Conservation (phyloP, 345 rosid genomes). For the rapeseed (Brassica napus) region DNA sequence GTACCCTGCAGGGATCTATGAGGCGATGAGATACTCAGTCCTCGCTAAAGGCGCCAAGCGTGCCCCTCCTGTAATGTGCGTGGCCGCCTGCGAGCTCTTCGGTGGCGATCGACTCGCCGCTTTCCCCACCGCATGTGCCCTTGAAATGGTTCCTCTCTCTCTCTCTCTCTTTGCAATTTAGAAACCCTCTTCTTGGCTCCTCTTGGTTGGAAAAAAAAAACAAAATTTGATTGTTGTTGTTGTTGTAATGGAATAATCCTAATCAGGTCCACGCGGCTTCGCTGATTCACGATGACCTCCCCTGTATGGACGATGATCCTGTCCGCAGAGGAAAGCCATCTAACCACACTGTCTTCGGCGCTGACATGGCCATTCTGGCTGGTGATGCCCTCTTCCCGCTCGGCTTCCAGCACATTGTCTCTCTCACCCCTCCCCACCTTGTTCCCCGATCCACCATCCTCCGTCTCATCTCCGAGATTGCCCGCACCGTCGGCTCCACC, state of each 20-base stretch:
- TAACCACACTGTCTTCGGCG: constrained; percentile 72
- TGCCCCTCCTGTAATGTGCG: constrained; percentile 95
- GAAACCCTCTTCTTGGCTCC: not conserved
- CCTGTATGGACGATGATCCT: constrained; percentile 91
- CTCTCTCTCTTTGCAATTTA: not conserved
- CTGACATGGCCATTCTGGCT: constrained; percentile 88
- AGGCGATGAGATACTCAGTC: constrained; percentile 94
- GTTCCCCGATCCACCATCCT: constrained; percentile 68
- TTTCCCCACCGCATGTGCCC: constrained; percentile 97
- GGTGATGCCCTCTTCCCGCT: constrained; percentile 98
- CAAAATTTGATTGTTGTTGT: not conserved
- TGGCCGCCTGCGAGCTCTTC: constrained; percentile 85
- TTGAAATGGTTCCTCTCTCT: constrained; percentile 71
- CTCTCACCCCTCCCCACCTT: constrained; percentile 63
- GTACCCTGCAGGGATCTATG: constrained; percentile 73
- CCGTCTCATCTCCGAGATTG: constrained; percentile 81
- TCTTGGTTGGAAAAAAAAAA: not conserved
- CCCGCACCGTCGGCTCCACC: constrained; percentile 86
- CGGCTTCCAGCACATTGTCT: constrained; percentile 84
- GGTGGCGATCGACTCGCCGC: constrained; percentile 80
- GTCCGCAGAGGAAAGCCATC: constrained; percentile 88
- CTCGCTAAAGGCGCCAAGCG: constrained; percentile 83
- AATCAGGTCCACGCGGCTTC: constrained; percentile 74
- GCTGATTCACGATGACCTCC: constrained; percentile 90
- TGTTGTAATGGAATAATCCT: not conserved